Base-by-base conservation (phyloP, 2,329 filamentous ascomycete species). In the Ophiocordyceps camponoti-leonardi region DNA sequence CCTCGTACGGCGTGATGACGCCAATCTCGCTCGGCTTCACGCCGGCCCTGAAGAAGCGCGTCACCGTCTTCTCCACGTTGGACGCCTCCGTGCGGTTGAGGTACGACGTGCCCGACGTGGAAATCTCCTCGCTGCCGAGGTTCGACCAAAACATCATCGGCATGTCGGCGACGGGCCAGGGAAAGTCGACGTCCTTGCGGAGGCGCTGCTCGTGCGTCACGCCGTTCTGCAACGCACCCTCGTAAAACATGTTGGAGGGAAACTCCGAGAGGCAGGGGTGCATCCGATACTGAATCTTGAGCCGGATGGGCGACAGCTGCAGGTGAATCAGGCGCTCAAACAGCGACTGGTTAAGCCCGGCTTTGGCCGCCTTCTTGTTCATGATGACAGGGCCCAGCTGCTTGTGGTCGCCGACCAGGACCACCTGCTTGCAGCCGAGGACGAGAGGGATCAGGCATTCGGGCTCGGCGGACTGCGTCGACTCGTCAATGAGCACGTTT, bases 101-200 rank as follows among this genome's bases (percentile, higher is more conserved):
- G 59, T 98, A 98, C 2, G 90, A 96, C 2, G 92, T 98, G 58
- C 92, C 92, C 23, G 88, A 95, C 1, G 92, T 92, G 7, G 90
- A 95, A 44, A 98, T 98, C 63, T 98, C 92, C 63, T 98, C 92
- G 49, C 93, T 94, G 49, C 92, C 92, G 46, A 95, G 70, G 60
- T 98, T 98, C 23, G 87, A 94, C 92, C 92, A 98, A 68, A 98
- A 98, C 92, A 96, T 96, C 92, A 98, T 98, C 3, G 92, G 92
- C 54, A 81, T 86, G 60, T 96, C 90, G 19, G 72, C 77, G 28
- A 94, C 86, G 3, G 92, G 92, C 92, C 92, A 98, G 13, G 92
- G 92, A 61, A 98, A 98, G 62, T 98, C 92, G 26, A 98, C 86
- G 55, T 98, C 90, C 52, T 83, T 83, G 50, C 90, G 82, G 51